Evolutionary conservation across 2,329 filamentous ascomycete species (phyloP).

Genomic region (Diaporthe citriasiana): DNA sequence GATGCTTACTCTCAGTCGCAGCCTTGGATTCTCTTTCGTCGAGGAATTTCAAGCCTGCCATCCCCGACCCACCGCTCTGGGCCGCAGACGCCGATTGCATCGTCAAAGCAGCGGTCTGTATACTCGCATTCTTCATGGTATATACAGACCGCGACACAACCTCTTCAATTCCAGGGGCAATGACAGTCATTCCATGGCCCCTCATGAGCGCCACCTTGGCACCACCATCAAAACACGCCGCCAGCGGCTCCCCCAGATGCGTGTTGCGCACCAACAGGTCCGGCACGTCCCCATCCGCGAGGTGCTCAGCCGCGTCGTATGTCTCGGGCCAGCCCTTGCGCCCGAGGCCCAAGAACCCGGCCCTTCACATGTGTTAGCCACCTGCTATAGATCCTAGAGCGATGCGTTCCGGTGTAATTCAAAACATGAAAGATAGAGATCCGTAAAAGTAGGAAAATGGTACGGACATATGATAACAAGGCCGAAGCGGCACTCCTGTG

Average conservation of each 20-base stretch:
- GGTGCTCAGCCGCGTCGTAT: conserved; percentile 51
- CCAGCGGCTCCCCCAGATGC: conserved; percentile 53
- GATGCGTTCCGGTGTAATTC: no score
- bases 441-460: no score
- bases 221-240: conserved; percentile 49
- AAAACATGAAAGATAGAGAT: no score
- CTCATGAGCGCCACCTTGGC: conserved; percentile 59
- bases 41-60: conserved; percentile 39
- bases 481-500: conserved; percentile 55
- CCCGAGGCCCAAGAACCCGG: conserved; percentile 56
- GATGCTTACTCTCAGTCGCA: conserved; percentile 41
- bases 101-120: conserved; percentile 56
- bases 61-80: neutral
- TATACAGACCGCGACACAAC: conserved; percentile 59
- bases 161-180: conserved; percentile 54
- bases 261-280: conserved; percentile 56
- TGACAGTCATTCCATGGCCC: conserved; percentile 59
- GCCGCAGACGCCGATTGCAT: conserved; percentile 43
- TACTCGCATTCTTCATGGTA: conserved; percentile 58
- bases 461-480: conserved; percentile 60
- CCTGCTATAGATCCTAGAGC: no score
- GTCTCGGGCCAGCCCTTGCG: conserved; percentile 47
- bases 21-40: conserved; percentile 43
- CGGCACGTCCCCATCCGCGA: conserved; percentile 47
- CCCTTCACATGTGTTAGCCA: no score